A percentile compares a stretch with the other conserved stretches of the same genome.
phyloP scores from a whole-genome alignment of 1,139 yeast genomes.

The Eremothecium gossypii region DNA sequence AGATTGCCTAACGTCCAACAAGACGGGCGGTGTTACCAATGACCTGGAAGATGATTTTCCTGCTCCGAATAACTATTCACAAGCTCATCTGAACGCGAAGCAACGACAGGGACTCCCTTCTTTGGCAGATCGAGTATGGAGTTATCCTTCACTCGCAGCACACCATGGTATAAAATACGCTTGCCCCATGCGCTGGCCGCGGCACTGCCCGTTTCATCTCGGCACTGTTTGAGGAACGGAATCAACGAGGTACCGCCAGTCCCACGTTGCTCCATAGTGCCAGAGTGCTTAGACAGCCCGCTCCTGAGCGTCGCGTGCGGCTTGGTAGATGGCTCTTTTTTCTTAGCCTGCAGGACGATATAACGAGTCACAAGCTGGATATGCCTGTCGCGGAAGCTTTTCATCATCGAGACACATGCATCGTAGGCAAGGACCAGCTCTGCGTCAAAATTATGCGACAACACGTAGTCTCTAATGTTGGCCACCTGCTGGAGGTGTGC shows the following conservation, averaged over 20 bases:
- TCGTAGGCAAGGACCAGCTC: slow-evolving; percentile 70
- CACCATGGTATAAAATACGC: slow-evolving; percentile 7
- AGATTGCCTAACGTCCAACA: too few species aligned
- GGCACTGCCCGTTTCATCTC: slow-evolving; percentile 56
- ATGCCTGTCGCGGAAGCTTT: slow-evolving; percentile 84
- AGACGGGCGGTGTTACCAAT: too few species aligned
- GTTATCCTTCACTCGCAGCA: too few species aligned
- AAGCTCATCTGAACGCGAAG: too few species aligned
- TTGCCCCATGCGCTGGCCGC: slow-evolving; percentile 19
- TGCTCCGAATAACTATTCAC: too few species aligned
- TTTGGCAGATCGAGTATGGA: too few species aligned
- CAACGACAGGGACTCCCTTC: too few species aligned
- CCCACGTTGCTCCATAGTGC: slow-evolving; percentile 53
- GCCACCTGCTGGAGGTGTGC: slow-evolving; percentile 47
- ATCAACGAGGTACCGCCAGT: slow-evolving; percentile 91
- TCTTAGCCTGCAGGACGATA: slow-evolving; percentile 39
- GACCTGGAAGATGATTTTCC: too few species aligned
- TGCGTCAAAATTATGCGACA: slow-evolving; percentile 35
- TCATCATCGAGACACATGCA: slow-evolving; percentile 83
- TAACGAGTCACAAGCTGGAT: slow-evolving; percentile 87
- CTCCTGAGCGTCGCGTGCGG: slow-evolving; percentile 40
- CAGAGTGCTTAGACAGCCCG: slow-evolving; percentile 38
- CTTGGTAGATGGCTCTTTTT: slow-evolving; percentile 52
- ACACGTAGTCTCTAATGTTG: slow-evolving; percentile 56
- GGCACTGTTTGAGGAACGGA: slow-evolving; percentile 87